phyloP scores from a whole-genome alignment of 495 filamentous ascomycete species.

The Thermochaetoides thermophila region DNA sequence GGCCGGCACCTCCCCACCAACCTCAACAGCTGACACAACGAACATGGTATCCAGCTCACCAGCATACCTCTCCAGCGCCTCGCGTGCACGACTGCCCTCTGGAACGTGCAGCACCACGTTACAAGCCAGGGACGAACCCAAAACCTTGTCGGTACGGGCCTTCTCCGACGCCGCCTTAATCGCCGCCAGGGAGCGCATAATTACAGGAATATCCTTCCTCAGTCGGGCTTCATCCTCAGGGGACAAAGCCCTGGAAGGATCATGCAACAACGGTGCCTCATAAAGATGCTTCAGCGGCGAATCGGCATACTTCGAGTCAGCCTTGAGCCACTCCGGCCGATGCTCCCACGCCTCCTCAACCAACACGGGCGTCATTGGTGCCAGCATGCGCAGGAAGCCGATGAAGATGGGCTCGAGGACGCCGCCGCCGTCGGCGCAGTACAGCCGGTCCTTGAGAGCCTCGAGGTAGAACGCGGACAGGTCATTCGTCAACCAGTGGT shows the following conservation, averaged over 20 bases:
- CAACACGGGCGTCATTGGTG: slow-evolving; percentile 68
- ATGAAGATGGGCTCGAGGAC: slow-evolving; percentile 56
- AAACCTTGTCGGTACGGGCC: slow-evolving; percentile 45
- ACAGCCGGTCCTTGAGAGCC: slow-evolving; percentile 75
- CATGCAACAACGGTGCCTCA: slow-evolving; percentile 22
- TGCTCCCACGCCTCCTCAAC: slow-evolving; percentile 82
- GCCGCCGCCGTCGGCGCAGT: slow-evolving; percentile 54
- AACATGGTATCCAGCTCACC: slow-evolving; percentile 59
- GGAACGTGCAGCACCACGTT: slow-evolving; percentile 39
- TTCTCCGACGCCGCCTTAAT: slow-evolving; percentile 59
- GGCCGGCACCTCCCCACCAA: slow-evolving; percentile 24
- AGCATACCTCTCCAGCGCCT: slow-evolving; percentile 36
- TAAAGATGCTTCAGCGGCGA: slow-evolving; percentile 32
- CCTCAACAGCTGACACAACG: slow-evolving; percentile 55
- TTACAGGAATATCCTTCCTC: slow-evolving; percentile 38
- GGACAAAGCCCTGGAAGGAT: slow-evolving; percentile 14
- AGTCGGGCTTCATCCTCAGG: slow-evolving; percentile 18
- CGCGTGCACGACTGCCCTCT: slow-evolving; percentile 8
- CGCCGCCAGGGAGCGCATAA: slow-evolving; percentile 40
- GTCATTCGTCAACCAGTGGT: slow-evolving; percentile 63
- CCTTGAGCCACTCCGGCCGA: slow-evolving; percentile 47
- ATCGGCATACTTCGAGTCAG: slow-evolving; percentile 23
- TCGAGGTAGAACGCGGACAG: slow-evolving; percentile 92
- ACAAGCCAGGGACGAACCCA: slow-evolving; percentile 63
- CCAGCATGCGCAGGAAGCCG: slow-evolving; percentile 59